Base-by-base conservation (phyloP, 2,329 filamentous ascomycete genomes). In the Fusarium penzigii region DNA sequence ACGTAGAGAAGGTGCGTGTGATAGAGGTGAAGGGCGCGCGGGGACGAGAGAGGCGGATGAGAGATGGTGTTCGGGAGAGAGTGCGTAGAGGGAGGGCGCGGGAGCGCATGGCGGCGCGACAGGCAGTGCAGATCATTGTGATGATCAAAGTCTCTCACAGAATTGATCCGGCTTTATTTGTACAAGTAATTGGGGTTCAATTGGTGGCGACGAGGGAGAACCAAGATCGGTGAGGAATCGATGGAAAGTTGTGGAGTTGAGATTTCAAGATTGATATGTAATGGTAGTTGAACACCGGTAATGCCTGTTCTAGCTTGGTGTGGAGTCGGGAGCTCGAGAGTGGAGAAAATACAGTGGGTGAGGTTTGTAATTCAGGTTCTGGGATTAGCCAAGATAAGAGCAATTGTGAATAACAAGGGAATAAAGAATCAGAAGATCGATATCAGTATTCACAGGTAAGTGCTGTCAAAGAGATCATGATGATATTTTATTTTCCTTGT, bases 71-170 rank as follows among this genome's bases (percentile, higher is more conserved):
- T 51, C 53, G 53, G 41, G 52, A 5, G 20, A 57, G 50, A 13
- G 52, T 46, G 10, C 50, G 59, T 11, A 57, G 47, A 38, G 52
- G 55, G 2, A 48, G 20, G 17, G 46, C 17, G 42, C 53, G 56
- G 25, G 62, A 49, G 55, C 64, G 62, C 55, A 65, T 53, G 12
- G 62, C 59, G 46, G 62, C 59, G 48, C 59, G 60, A 32, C 64
- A 66, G 39, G 62, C 50, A 39, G 44, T 54, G 57, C 64, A 66
- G 48, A 66, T 57, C 64, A 66, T 66, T 45, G 32, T 29, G 16
- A 12, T 14, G 41, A 41, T 12, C 6, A 2, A n/a, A 13, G 4
- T 7, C 11, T 39, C 39, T 41, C 20, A 20, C 42, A 17, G 48
- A 42, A 29, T 8, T 32, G 25, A 40, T 6, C 29, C 11, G 2